Conservation (phyloP, 495 filamentous ascomycete species). For the Aspergillus funiculosus region DNA sequence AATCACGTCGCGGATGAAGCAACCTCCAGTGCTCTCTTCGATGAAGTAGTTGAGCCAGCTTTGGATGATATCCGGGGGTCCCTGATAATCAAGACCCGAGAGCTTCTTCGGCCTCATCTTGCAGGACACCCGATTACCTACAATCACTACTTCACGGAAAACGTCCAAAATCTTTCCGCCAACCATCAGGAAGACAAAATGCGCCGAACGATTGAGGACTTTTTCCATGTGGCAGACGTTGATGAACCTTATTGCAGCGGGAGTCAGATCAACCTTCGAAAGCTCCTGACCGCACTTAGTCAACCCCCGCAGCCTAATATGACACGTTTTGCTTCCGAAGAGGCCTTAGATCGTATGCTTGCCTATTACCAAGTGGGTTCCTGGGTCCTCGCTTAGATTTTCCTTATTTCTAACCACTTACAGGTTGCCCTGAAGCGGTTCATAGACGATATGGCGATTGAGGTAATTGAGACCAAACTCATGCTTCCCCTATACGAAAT, state of each 20-base stretch:
- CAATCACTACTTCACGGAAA: slow-evolving; percentile 51
- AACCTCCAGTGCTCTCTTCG: slow-evolving; percentile 34
- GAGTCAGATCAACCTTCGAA: neutral
- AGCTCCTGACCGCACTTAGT: neutral
- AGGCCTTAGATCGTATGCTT: slow-evolving; percentile 18
- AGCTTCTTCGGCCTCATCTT: slow-evolving; percentile 23
- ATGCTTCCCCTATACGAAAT: slow-evolving; percentile 20
- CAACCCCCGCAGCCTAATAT: neutral
- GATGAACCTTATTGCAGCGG: slow-evolving; percentile 6
- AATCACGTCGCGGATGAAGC: slow-evolving; percentile 32
- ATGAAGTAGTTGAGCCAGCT: slow-evolving; percentile 36
- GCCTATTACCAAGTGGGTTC: slow-evolving; percentile 28
- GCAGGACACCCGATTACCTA: slow-evolving; percentile 47
- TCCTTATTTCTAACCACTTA: neutral
- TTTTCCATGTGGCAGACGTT: slow-evolving; percentile 16
- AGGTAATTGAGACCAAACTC: slow-evolving; percentile 51
- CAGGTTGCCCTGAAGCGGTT: slow-evolving; percentile 60
- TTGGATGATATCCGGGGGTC: slow-evolving; percentile 21
- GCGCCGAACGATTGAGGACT: slow-evolving; percentile 10
- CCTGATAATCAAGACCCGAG: slow-evolving; percentile 21
- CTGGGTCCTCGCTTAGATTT: neutral
- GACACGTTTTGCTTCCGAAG: slow-evolving; percentile 12
- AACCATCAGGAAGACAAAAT: slow-evolving; percentile 24
- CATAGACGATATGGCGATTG: slow-evolving; percentile 51
- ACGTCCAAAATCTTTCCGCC: slow-evolving; percentile 34